These are phyloP conservation scores for Zygnema cylindricum DNA, from an alignment of 139 green algal genomes.

Conservation along the genomic window DNA sequence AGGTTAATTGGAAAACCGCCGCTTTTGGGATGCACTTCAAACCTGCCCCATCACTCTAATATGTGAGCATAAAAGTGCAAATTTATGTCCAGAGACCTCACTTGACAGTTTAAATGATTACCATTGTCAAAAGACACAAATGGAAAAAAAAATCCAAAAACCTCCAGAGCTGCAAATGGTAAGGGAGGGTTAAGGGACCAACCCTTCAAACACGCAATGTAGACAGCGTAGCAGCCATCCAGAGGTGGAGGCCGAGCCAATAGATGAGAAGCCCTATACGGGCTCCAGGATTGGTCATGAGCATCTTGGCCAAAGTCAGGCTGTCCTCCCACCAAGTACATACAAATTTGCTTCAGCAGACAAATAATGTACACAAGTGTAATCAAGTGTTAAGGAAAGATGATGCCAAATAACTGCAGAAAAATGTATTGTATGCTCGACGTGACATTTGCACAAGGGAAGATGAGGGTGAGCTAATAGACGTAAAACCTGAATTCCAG, in stretches of 20 bases:
- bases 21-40: not conserved
- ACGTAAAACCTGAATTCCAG: too few relatives aligned
- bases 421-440: too few relatives aligned
- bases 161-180: not conserved
- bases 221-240: conserved; percentile 30
- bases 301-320: not conserved
- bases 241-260: conserved; percentile 31
- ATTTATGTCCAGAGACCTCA: not conserved
- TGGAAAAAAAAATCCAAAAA: not conserved
- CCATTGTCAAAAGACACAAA: not conserved
- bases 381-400: too few relatives aligned
- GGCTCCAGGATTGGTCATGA: conserved; percentile 10
- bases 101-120: not conserved
- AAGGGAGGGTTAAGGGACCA: not conserved
- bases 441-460: too few relatives aligned
- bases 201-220: conserved; percentile 29
- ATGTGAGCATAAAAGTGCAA: not conserved
- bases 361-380: too few relatives aligned
- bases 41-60: not conserved
- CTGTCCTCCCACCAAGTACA: not conserved
- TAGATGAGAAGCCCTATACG: conserved; percentile 11
- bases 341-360: too few relatives aligned
- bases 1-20: too few relatives aligned
- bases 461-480: too few relatives aligned
- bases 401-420: too few relatives aligned